phyloP scores from a whole-genome alignment of 1,284 basidiomycete species.

The Moniliella sp. region DNA sequence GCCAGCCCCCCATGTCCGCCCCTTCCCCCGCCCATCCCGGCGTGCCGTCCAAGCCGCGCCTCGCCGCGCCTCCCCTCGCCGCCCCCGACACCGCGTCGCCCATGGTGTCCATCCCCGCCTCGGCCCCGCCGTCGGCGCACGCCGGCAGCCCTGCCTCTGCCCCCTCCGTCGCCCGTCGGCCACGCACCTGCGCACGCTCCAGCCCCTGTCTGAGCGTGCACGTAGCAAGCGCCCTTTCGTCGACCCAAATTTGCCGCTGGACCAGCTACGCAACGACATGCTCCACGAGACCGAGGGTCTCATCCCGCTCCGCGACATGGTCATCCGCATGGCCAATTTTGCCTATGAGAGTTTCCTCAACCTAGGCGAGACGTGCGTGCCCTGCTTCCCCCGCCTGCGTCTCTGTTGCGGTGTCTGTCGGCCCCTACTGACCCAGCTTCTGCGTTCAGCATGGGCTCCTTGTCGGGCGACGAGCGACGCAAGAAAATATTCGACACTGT shows the following conservation, averaged over 20 bases:
- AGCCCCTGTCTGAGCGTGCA: neutral
- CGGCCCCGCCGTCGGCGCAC: no score
- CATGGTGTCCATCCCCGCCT: no score
- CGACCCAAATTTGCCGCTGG: slow-evolving; percentile 6
- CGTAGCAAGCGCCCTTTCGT: neutral
- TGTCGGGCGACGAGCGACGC: slow-evolving; percentile 60
- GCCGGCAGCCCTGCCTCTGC: no score
- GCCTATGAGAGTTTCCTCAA: slow-evolving; percentile 64
- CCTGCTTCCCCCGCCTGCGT: neutral
- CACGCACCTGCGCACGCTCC: no score
- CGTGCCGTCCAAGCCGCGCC: no score
- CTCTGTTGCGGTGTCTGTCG: no score
- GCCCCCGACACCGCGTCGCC: no score
- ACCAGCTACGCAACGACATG: slow-evolving; percentile 49
- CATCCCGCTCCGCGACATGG: slow-evolving; percentile 49
- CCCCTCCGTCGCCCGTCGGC: no score
- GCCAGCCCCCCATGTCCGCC: no score
- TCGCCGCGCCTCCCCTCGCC: no score
- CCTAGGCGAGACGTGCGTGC: slow-evolving; percentile 57
- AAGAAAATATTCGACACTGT: slow-evolving; percentile 65
- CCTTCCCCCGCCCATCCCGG: no score
- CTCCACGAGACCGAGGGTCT: slow-evolving; percentile 55
- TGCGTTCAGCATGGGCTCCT: slow-evolving; percentile 49
- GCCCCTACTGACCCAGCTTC: neutral
- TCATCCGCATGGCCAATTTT: slow-evolving; percentile 53